Percentiles rank a stretch among this genome's conserved stretches.
These are phyloP conservation scores for Pseudovirgaria hyperparasitica DNA, from an alignment of 2,329 filamentous ascomycete genomes.

Conservation along the genomic window DNA sequence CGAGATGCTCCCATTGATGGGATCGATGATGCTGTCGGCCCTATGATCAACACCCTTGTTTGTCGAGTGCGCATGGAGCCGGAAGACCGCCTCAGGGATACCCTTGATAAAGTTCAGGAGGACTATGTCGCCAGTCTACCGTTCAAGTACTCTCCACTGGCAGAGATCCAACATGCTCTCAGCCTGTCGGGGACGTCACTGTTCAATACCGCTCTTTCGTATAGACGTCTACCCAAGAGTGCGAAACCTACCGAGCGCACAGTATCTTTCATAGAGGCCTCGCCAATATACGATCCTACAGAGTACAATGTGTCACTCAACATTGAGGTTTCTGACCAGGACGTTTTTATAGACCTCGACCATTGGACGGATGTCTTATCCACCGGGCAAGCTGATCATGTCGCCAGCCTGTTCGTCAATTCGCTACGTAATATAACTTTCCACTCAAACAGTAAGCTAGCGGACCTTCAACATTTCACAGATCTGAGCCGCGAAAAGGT, in stretches of 20 bases:
- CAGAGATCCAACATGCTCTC: slow-evolving; percentile 34
- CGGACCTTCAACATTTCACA: slow-evolving; percentile 26
- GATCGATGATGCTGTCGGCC: slow-evolving; percentile 32
- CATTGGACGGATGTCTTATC: slow-evolving; percentile 22
- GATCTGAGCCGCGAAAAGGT: slow-evolving; percentile 19
- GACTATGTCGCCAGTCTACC: slow-evolving; percentile 34
- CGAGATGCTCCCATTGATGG: slow-evolving; percentile 28
- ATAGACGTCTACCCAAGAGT: slow-evolving; percentile 27
- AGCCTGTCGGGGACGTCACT: slow-evolving; percentile 19
- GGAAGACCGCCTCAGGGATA: slow-evolving; percentile 19
- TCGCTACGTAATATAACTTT: slow-evolving; percentile 24
- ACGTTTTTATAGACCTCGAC: slow-evolving; percentile 17
- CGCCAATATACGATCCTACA: slow-evolving; percentile 31
- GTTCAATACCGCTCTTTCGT: slow-evolving; percentile 38
- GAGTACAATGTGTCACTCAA: slow-evolving; percentile 37
- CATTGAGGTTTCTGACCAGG: slow-evolving; percentile 31
- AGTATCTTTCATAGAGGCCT: slow-evolving; percentile 25
- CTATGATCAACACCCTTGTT: slow-evolving; percentile 33
- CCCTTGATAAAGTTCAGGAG: slow-evolving; percentile 30
- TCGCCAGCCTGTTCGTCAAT: slow-evolving; percentile 17
- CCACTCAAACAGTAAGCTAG: slow-evolving; percentile 18
- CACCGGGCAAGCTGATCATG: slow-evolving; percentile 16
- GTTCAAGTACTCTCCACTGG: slow-evolving; percentile 29
- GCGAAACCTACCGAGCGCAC: slow-evolving; percentile 10
- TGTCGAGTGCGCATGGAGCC: slow-evolving; percentile 28